Evolutionary conservation across 345 rosid species (phyloP).

Genomic region (Excoecaria agallocha): DNA sequence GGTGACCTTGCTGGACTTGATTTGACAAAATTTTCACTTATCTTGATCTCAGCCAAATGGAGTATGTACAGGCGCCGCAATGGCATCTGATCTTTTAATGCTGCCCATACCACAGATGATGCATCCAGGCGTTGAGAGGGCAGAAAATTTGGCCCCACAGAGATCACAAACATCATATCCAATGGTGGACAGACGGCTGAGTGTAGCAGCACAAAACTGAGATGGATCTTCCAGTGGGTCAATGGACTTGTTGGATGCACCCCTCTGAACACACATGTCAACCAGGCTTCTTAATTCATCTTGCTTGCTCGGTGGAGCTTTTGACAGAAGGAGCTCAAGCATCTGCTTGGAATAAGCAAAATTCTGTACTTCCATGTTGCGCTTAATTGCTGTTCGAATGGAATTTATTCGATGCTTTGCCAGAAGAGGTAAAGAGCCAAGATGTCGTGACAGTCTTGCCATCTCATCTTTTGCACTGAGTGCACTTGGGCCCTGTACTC

Average conservation of each 20-base stretch:
- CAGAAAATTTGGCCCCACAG: constrained; percentile 93
- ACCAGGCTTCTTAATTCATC: constrained; percentile 83
- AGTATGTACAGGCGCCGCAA: constrained; percentile 64
- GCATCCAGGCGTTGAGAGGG: constrained; percentile 87
- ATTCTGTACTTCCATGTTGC: constrained; percentile 98
- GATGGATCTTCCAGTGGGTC: constrained; percentile 96
- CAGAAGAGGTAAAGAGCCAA: constrained; percentile 81
- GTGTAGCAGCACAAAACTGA: constrained; percentile 92
- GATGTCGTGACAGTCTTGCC: constrained; percentile 91
- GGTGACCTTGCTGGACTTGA: not conserved
- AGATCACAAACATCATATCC: constrained; percentile 96
- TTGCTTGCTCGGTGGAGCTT: constrained; percentile 89
- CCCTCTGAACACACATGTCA: constrained; percentile 89
- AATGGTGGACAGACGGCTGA: constrained; percentile 89
- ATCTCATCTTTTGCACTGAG: constrained; percentile 96
- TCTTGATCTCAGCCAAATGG: constrained; percentile 66
- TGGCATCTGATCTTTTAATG: constrained; percentile 86
- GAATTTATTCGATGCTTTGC: constrained; percentile 96
- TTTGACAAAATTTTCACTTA: not conserved
- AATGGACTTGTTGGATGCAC: constrained; percentile 81
- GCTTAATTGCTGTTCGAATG: constrained; percentile 87
- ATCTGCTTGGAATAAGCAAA: constrained; percentile 87
- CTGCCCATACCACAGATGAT: constrained; percentile 98
- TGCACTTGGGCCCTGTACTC: constrained; percentile 86
- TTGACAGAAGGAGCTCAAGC: constrained; percentile 90